These are phyloP conservation scores for Oryza coarctata DNA, from an alignment of 176 grass and related monocot genomes.

Conservation along the genomic window DNA sequence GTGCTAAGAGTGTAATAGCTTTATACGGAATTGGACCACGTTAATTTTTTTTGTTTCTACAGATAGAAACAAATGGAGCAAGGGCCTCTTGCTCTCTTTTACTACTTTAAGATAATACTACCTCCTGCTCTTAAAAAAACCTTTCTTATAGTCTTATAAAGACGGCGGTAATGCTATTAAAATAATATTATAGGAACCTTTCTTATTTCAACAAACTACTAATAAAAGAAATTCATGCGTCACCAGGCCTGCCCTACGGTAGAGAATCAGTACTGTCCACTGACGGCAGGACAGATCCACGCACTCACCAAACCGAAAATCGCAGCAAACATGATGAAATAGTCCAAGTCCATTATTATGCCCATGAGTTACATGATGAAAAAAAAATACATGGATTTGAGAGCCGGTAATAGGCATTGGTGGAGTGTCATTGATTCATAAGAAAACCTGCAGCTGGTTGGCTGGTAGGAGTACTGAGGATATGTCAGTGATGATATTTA, in stretches of 20 bases:
- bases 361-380: no score
- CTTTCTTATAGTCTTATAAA: no score
- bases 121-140: no score
- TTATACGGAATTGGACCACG: no score
- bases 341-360: background rate
- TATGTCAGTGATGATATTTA: constrained; percentile 28
- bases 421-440: constrained; percentile 32
- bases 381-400: background rate
- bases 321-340: background rate
- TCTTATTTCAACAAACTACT: background rate
- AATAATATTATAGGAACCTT: no score
- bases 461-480: background rate
- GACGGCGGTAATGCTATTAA: no score
- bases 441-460: constrained; percentile 7
- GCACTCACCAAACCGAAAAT: constrained; percentile 7
- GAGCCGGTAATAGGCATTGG: constrained; percentile 11
- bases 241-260: background rate
- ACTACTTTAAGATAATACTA: no score
- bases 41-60: no score
- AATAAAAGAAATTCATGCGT: background rate
- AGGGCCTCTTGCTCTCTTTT: no score
- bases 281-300: background rate
- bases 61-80: no score
- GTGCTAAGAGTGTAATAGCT: no score
- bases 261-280: background rate